Conservation (phyloP, 2,329 filamentous ascomycete genomes). For the Mycosphaerella sp. region DNA sequence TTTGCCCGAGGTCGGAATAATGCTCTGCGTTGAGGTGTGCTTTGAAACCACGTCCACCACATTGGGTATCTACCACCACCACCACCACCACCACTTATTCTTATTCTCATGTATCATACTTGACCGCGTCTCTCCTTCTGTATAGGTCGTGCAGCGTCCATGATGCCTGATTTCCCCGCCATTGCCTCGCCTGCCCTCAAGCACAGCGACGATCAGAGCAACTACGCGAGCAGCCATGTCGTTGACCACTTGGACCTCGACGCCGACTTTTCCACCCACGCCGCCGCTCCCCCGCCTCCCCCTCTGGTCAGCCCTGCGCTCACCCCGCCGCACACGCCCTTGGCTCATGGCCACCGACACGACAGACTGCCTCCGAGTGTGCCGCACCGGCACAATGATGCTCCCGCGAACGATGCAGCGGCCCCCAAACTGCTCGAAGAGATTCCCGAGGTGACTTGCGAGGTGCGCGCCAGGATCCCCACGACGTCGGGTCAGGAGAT, state of each 20-base stretch:
- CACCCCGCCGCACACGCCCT: slow-evolving; percentile 33
- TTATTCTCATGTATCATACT: neutral
- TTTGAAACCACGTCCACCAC: neutral
- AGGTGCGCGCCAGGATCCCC: slow-evolving; percentile 90
- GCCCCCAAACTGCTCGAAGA: slow-evolving; percentile 63
- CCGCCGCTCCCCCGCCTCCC: slow-evolving; percentile 36
- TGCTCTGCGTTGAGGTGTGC: neutral
- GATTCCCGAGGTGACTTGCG: slow-evolving; percentile 82
- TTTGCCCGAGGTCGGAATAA: neutral
- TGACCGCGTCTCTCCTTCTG: neutral
- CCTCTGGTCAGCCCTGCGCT: slow-evolving; percentile 46
- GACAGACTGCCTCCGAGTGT: slow-evolving; percentile 39
- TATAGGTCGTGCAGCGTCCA: neutral
- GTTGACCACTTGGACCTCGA: slow-evolving; percentile 38
- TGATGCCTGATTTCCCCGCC: slow-evolving; percentile 52
- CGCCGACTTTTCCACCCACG: slow-evolving; percentile 23
- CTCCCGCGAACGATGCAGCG: slow-evolving; percentile 44
- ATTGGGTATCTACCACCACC: neutral
- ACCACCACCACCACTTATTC: neutral
- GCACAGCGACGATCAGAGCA: slow-evolving; percentile 41
- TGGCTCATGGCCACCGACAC: slow-evolving; percentile 28
- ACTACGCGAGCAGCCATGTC: slow-evolving; percentile 16
- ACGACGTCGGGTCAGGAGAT: slow-evolving; percentile 89
- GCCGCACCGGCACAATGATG: slow-evolving; percentile 34
- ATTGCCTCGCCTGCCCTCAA: slow-evolving; percentile 37